A percentile compares a stretch with the other conserved stretches of the same genome.
These are phyloP conservation scores for Pestalotiopsis sp. DNA, from an alignment of 2,329 filamentous ascomycete genomes.

Conservation along the genomic window DNA sequence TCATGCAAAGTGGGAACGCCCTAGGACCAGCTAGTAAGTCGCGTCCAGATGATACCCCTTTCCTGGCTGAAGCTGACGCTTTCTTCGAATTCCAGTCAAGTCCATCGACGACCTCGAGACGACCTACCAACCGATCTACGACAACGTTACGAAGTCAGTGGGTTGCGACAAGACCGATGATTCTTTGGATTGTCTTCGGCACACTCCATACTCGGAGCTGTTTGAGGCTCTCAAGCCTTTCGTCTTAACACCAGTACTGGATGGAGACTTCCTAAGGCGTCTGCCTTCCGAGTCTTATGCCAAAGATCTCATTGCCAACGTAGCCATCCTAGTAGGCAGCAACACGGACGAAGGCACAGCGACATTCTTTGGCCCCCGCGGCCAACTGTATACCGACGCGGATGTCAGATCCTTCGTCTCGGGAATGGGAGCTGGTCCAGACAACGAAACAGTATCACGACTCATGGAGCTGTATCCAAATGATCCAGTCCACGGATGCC, in stretches of 20 bases:
- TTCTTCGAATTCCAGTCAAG: background rate
- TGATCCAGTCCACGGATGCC: background rate
- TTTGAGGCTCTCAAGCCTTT: background rate
- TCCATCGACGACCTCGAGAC: background rate
- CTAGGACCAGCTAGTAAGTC: background rate
- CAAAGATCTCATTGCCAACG: background rate
- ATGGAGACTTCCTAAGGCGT: background rate
- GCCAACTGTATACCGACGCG: background rate
- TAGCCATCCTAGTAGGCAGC: background rate
- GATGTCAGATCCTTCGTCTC: background rate
- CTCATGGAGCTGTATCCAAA: constrained; percentile 1
- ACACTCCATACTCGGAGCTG: background rate
- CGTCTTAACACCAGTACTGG: background rate
- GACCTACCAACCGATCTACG: constrained; percentile 7
- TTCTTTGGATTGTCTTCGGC: background rate
- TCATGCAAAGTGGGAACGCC: background rate
- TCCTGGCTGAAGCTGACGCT: background rate
- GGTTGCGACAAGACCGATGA: background rate
- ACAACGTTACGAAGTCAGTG: constrained; percentile 1
- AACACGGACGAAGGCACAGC: constrained; percentile 8
- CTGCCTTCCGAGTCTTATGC: background rate
- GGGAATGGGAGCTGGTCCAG: background rate
- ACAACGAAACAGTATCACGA: background rate
- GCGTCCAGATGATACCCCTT: background rate
- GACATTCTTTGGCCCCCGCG: background rate